A percentile compares a stretch with the other conserved stretches of the same genome.
Conservation (phyloP, 2,329 filamentous ascomycete species). For the Aspergillus aculeatus region DNA sequence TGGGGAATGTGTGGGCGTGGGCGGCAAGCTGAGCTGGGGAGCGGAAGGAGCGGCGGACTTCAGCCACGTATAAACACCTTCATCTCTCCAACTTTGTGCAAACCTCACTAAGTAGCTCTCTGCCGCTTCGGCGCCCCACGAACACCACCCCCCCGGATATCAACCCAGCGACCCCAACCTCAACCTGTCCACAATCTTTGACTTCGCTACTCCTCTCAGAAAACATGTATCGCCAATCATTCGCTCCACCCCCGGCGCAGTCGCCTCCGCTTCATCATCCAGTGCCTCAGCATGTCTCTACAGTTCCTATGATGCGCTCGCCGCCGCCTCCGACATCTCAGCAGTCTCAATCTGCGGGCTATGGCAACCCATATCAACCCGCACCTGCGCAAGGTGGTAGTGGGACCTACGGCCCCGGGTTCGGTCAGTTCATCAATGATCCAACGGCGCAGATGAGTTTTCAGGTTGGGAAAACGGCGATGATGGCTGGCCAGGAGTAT, state of each 20-base stretch:
- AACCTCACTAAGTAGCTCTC: background rate
- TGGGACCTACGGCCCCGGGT: slow-evolving; percentile 56
- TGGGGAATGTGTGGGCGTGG: slow-evolving; percentile 22
- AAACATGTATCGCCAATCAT: slow-evolving; percentile 79
- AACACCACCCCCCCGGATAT: slow-evolving; percentile 1
- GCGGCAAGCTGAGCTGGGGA: slow-evolving; percentile 24
- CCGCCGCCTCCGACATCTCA: slow-evolving; percentile 77
- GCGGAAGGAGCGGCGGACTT: slow-evolving; percentile 19
- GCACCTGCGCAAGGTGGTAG: slow-evolving; percentile 42
- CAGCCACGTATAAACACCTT: slow-evolving; percentile 37
- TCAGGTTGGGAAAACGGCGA: slow-evolving; percentile 87
- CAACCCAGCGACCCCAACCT: background rate
- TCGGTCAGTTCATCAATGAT: slow-evolving; percentile 93
- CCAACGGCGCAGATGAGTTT: slow-evolving; percentile 92
- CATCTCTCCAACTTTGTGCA: slow-evolving; percentile 2
- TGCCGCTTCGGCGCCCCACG: slow-evolving; percentile 3
- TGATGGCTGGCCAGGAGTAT: slow-evolving; percentile 89
- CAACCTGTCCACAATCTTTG: background rate
- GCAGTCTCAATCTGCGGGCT: slow-evolving; percentile 58
- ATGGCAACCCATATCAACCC: slow-evolving; percentile 53
- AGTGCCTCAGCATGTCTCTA: slow-evolving; percentile 96
- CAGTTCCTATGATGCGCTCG: slow-evolving; percentile 92
- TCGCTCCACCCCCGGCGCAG: slow-evolving; percentile 70
- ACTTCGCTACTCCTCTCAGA: background rate
- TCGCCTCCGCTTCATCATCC: slow-evolving; percentile 95